Percentiles rank a stretch among this genome's conserved stretches.
Conservation (phyloP, 2,329 filamentous ascomycete species). For the Penicillium janthinellum region DNA sequence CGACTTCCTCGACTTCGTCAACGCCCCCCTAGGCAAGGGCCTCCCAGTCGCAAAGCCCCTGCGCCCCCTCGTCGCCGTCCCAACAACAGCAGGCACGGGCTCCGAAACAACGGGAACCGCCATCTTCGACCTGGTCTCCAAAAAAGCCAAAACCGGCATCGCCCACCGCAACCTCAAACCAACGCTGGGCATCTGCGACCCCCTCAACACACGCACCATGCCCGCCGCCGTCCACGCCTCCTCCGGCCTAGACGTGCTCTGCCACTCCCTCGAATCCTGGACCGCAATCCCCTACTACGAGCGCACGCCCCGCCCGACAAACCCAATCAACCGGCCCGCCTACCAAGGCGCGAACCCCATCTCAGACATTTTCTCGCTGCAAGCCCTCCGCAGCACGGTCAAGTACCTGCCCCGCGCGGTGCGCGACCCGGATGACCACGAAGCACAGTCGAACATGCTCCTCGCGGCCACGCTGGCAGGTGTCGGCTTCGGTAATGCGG, state of each 20-base stretch:
- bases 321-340: conserved; percentile 86
- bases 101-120: conserved; percentile 97
- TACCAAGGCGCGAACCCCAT: conserved; percentile 99
- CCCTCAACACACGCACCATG: conserved; percentile 95
- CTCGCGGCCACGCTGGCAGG: conserved; percentile 91
- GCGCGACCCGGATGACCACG: conserved; percentile 82
- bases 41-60: conserved; percentile 70
- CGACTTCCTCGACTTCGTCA: conserved; percentile 96
- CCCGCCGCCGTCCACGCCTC: conserved; percentile 88
- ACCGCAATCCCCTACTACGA: conserved; percentile 94
- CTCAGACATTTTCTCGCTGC: conserved; percentile 92
- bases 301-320: conserved; percentile 77
- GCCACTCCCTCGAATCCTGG: conserved; percentile 94
- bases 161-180: conserved; percentile 95
- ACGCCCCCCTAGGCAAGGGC: conserved; percentile 87
- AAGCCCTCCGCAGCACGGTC: conserved; percentile 78
- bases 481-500: conserved; percentile 95
- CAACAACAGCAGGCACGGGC: conserved; percentile 83
- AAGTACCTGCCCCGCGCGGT: conserved; percentile 91
- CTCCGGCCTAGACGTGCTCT: conserved; percentile 91
- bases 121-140: conserved; percentile 91
- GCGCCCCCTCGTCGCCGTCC: conserved; percentile 77
- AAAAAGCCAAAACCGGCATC: conserved; percentile 91
- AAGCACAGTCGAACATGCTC: conserved; percentile 95
- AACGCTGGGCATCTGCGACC: conserved; percentile 81